Base-by-base conservation (phyloP, 2,329 filamentous ascomycete genomes). In the Sclerotinia subarctica region DNA sequence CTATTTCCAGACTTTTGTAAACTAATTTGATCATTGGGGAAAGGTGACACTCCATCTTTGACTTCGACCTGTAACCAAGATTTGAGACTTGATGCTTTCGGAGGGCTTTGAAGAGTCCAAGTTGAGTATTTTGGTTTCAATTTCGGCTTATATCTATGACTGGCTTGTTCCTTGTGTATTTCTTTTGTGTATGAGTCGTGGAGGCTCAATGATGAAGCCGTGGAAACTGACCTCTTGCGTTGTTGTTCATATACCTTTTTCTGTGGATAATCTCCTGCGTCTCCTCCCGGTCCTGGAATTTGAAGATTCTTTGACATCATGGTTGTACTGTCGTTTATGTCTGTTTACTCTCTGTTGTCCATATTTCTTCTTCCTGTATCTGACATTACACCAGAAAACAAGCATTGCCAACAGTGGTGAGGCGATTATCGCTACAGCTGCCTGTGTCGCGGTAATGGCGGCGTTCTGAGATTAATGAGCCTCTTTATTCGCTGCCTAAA, bases 381-480 rank as follows among this genome's bases (percentile, higher is more conserved):
- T 77, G 15, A 77, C 69, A 35, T 81, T 74, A 24, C 80, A 72
- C 51, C 78, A 79, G 68, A 80, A 79, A 35, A 76, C 74, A 3
- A 78, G 62, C 5, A 81, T 77, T 0, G 79, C 80, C 44, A 82
- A 73, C 26, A 82, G 72, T 1, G 79, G 77, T 1, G 79, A n/a
- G n/a, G n/a, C n/a, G n/a, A n/a, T 77, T 3, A 79, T 78, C 13
- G 79, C 80, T 6, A 82, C 69, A 0, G 80, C 80, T 0, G 77
- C 78, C 73, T 82, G 79, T 0, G 80, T 81, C 21, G 78, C 78
- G 3, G 80, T 81, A 2, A 81, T 76, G 3, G 80, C 79, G 4
- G 78, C 73, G 24, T 76, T 78, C 64, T 81, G 79, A 0, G 80
- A 75, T 11, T 69, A 66, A 24, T 49, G 62, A 19, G 69, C 71